phyloP scores from a whole-genome alignment of 257 asterid genomes.

The Solanum rostratum region DNA sequence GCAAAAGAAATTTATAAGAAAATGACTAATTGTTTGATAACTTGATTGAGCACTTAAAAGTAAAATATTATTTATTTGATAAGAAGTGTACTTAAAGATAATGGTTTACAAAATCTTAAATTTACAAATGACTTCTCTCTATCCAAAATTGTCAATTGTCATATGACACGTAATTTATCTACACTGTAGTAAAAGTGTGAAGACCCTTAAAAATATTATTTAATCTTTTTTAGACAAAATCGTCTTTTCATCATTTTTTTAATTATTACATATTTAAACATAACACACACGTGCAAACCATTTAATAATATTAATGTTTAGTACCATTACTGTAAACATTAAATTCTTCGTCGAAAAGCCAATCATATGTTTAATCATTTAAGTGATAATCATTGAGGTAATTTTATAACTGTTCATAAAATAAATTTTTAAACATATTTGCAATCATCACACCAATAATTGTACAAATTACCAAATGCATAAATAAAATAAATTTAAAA shows the following conservation, averaged over 20 bases:
- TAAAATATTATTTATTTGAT: neutral
- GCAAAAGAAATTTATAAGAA: neutral
- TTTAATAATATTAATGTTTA: too few species aligned
- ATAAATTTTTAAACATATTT: neutral
- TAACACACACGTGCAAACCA: too few species aligned
- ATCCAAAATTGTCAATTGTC: neutral
- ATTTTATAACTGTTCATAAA: neutral
- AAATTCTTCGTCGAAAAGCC: neutral
- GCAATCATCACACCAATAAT: neutral
- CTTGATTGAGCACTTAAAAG: neutral
- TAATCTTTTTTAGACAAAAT: too few species aligned
- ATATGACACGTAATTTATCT: neutral
- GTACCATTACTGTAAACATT: too few species aligned
- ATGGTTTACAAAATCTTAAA: neutral
- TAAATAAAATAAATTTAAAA: too few species aligned
- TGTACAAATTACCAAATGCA: neutral
- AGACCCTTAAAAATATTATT: too few species aligned
- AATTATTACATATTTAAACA: too few species aligned
- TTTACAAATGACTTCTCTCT: neutral
- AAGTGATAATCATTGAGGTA: too few species aligned
- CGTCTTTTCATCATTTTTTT: too few species aligned
- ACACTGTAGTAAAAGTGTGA: too few species aligned
- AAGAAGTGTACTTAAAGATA: neutral
- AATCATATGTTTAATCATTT: neutral
- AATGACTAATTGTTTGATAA: neutral